Evolutionary conservation across 352 stramenopile genomes (phyloP).

Genomic region (Phytophthora syringae): DNA sequence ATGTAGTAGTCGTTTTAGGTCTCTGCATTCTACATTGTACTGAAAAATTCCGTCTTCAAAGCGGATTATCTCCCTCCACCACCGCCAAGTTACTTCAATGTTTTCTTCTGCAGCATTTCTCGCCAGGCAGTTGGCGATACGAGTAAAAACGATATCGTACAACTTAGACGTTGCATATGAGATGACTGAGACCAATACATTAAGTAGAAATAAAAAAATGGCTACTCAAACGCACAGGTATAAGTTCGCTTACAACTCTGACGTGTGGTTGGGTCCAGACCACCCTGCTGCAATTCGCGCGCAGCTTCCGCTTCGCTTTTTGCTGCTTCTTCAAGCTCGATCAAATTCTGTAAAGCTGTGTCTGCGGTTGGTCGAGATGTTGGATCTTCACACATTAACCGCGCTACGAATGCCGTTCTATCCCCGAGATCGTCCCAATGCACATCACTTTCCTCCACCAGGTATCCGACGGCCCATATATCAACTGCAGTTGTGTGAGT

Average conservation of each 20-base stretch:
- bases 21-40: no score
- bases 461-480: slow-evolving; percentile 28
- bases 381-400: slow-evolving; percentile 11
- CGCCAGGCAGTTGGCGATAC: no score
- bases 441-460: slow-evolving; percentile 24
- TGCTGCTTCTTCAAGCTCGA: background rate
- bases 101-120: no score
- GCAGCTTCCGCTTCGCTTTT: background rate
- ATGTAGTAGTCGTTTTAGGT: no score
- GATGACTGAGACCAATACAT: no score
- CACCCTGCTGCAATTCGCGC: background rate
- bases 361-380: slow-evolving; percentile 16
- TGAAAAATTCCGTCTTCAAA: no score
- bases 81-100: no score
- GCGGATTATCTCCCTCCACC: no score
- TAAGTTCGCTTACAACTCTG: slow-evolving; percentile 8
- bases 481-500: slow-evolving; percentile 28
- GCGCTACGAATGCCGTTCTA: slow-evolving; percentile 5
- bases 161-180: no score
- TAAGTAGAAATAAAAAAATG: no score
- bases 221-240: no score
- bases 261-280: background rate
- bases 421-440: slow-evolving; percentile 7
- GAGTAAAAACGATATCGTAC: no score
- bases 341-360: slow-evolving; percentile 12